A percentile compares a stretch with the other conserved stretches of the same genome.
phyloP scores from a whole-genome alignment of 306 rosid genomes.

The Arachis stenosperma region DNA sequence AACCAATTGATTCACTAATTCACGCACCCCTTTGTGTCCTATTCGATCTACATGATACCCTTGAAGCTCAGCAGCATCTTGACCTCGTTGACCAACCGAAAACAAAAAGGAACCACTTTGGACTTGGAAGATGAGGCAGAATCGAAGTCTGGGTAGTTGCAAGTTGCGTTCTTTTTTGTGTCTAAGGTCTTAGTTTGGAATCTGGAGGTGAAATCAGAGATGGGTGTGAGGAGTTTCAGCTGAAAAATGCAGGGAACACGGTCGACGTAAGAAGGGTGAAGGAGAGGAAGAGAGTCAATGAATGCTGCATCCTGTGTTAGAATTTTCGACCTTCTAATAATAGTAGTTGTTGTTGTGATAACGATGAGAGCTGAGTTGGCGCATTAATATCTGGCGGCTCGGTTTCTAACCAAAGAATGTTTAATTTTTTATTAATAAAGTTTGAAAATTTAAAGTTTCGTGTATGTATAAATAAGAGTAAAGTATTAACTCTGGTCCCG shows the following conservation, averaged over 20 bases:
- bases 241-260: conserved; percentile 42
- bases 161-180: conserved; percentile 30
- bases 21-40: conserved; percentile 26
- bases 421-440: no score
- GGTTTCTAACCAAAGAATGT: no score
- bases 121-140: conserved; percentile 13
- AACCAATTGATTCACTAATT: conserved; percentile 28
- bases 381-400: no score
- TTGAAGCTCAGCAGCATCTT: conserved; percentile 31
- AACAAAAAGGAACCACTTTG: background rate
- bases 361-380: no score
- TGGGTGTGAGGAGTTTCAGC: conserved; percentile 16
- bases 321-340: conserved; percentile 36
- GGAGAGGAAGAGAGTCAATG: conserved; percentile 49
- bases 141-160: conserved; percentile 39
- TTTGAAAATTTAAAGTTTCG: no score
- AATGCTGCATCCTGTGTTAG: conserved; percentile 41
- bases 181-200: conserved; percentile 14
- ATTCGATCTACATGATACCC: conserved; percentile 43
- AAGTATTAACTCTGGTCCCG: no score
- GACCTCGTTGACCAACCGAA: conserved; percentile 44
- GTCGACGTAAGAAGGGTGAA: conserved; percentile 20
- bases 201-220: conserved; percentile 39
- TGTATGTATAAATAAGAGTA: no score
- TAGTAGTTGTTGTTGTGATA: background rate